phyloP scores from a whole-genome alignment of 2,329 filamentous ascomycete genomes.

The Apiospora malaysiana region DNA sequence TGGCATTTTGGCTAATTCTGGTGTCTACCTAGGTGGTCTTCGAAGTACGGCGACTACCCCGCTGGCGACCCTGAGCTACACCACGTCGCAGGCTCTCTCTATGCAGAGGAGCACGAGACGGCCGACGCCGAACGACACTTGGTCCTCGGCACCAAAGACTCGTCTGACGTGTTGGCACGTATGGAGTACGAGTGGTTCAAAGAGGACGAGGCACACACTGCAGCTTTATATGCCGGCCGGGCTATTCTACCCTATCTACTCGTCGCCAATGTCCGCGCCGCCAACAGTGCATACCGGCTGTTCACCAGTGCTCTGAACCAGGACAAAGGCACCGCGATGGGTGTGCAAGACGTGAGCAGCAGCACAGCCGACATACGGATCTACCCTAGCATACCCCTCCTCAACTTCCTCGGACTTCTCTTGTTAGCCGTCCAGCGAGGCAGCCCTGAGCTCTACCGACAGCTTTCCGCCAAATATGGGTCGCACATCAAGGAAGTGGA shows the following conservation, averaged over 20 bases:
- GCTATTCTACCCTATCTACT: constrained; percentile 91
- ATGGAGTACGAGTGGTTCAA: constrained; percentile 96
- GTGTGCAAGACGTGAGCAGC: constrained; percentile 81
- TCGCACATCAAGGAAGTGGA: constrained; percentile 77
- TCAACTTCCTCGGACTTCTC: constrained; percentile 91
- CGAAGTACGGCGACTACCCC: constrained; percentile 83
- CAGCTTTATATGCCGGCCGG: constrained; percentile 83
- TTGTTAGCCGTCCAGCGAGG: constrained; percentile 84
- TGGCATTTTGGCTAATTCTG: constrained; percentile 4
- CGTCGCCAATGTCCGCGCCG: constrained; percentile 86
- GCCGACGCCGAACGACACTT: constrained; percentile 95
- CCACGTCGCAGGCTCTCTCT: constrained; percentile 86
- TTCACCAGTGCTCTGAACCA: constrained; percentile 72
- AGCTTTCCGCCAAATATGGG: constrained; percentile 82
- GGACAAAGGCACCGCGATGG: constrained; percentile 60
- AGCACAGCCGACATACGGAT: constrained; percentile 76
- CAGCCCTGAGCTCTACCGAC: constrained; percentile 77
- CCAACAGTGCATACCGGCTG: constrained; percentile 79
- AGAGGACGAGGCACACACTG: constrained; percentile 85
- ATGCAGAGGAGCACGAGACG: constrained; percentile 89
- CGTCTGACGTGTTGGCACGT: constrained; percentile 76
- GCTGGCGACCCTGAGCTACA: constrained; percentile 94
- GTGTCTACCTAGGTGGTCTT: constrained; percentile 72
- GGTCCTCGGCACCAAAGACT: constrained; percentile 86
- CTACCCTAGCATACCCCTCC: constrained; percentile 88